Evolutionary conservation across 768 basidiomycete species (phyloP), one percentile per base, ranked within the genome.

Genomic region (Leccinum ochraceum): DNA sequence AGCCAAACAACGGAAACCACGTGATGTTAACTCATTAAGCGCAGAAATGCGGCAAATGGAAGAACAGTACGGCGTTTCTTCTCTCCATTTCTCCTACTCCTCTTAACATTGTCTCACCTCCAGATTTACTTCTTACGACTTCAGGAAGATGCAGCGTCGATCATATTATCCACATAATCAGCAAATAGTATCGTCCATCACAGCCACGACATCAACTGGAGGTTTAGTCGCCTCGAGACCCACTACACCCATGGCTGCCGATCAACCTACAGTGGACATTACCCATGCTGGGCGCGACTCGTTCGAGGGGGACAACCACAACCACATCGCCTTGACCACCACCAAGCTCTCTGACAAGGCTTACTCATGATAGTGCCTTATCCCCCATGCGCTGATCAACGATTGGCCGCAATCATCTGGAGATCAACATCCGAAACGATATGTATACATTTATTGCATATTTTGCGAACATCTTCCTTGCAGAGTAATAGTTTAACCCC

Each of bases 31-130:
- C 61, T 88, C 86, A 59, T 76, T 99, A 55, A 93, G 90, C 62
- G 83, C 85, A 0, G 97, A 99, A 75, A 95, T 95, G 92, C 80
- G 92, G 61, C 89, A 94, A 77, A 97, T 98, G 95, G 97, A 99
- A 76, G 95, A 98, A 72, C 95, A 96, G 95, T 98, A 69, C 61
- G 84, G 77, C n/a, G 1, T 39, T 46, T 20, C 24, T 55, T 57
- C 46, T 1, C 24, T 54, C 20, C 11, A 6, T 0, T 32, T 16
- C 34, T 24, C 2, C 30, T 36, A 1, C 20, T 16, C 48, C 10
- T 61, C 53, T 63, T 22, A 63, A 51, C 11, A 50, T 54, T 20
- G 36, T 14, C 3, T 20, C 37, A 49, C 46, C 26, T 28, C 16
- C 66, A 96, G 94, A 74, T 97, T 97, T 74, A 88, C 89, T 16